phyloP scores from a whole-genome alignment of 306 rosid genomes.

The Canavalia gladiata region DNA sequence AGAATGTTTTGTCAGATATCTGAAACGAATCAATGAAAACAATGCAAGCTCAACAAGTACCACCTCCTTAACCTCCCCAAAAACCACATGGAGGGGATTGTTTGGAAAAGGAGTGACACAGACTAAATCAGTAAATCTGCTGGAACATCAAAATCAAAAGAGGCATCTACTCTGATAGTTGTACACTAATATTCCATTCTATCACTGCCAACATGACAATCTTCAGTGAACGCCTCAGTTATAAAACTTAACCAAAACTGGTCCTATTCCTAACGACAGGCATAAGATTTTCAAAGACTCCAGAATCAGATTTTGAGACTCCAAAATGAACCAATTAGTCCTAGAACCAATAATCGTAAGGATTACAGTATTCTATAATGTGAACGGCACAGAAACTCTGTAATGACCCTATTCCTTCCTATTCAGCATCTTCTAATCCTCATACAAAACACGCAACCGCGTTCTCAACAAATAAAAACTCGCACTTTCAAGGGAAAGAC shows the following conservation, averaged over 20 bases:
- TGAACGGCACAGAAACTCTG: neutral
- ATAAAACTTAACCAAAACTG: neutral
- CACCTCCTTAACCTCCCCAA: neutral
- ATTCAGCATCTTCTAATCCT: conserved; percentile 5
- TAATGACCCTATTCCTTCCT: neutral
- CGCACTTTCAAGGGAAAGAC: neutral
- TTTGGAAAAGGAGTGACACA: neutral
- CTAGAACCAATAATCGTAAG: neutral
- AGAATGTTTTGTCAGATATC: conserved; percentile 7
- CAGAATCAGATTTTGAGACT: neutral
- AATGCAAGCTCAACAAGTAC: neutral
- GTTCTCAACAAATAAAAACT: neutral
- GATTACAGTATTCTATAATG: neutral
- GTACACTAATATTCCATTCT: neutral
- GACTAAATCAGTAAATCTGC: neutral
- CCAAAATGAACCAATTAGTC: neutral
- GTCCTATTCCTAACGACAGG: neutral
- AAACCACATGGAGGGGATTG: neutral
- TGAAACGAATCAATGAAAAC: conserved; percentile 11
- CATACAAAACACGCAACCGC: neutral
- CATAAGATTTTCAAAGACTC: neutral
- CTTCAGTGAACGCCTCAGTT: neutral
- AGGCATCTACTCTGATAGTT: neutral
- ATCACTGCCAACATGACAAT: neutral
- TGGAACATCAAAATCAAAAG: neutral